These are phyloP conservation scores for Daldinia loculata DNA, from an alignment of 495 filamentous ascomycete species.

Conservation along the genomic window DNA sequence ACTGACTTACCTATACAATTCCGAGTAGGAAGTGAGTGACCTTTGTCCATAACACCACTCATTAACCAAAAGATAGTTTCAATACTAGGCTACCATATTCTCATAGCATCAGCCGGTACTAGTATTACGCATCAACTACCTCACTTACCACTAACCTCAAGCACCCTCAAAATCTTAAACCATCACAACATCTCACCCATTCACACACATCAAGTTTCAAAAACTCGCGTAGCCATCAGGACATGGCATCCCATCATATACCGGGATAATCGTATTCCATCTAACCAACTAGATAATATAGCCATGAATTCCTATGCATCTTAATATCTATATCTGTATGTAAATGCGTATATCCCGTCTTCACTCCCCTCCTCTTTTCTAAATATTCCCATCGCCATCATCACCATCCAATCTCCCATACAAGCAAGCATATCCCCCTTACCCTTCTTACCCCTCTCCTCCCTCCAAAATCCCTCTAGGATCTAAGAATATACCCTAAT, in stretches of 20 bases:
- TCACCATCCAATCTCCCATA: neutral
- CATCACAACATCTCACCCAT: too few species aligned
- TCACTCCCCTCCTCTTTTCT: constrained; percentile 1
- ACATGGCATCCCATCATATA: neutral
- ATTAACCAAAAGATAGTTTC: too few species aligned
- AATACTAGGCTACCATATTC: too few species aligned
- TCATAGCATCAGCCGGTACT: too few species aligned
- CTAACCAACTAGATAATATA: neutral
- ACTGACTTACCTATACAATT: too few species aligned
- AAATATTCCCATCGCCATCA: neutral
- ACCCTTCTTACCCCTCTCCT: neutral
- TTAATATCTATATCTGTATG: constrained; percentile 23
- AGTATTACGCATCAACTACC: too few species aligned
- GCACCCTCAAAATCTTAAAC: too few species aligned
- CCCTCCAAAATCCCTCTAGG: neutral
- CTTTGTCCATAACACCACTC: too few species aligned
- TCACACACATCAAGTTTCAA: too few species aligned
- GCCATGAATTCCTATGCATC: neutral
- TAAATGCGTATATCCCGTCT: constrained; percentile 25
- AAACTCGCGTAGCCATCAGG: neutral
- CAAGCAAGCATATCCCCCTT: neutral
- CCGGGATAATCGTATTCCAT: neutral
- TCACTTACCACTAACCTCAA: too few species aligned
- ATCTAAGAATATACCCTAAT: too few species aligned
- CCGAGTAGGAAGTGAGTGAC: too few species aligned